Evolutionary conservation across 2,329 filamentous ascomycete genomes (phyloP).

Genomic region (Dactylellina parvicollis): DNA sequence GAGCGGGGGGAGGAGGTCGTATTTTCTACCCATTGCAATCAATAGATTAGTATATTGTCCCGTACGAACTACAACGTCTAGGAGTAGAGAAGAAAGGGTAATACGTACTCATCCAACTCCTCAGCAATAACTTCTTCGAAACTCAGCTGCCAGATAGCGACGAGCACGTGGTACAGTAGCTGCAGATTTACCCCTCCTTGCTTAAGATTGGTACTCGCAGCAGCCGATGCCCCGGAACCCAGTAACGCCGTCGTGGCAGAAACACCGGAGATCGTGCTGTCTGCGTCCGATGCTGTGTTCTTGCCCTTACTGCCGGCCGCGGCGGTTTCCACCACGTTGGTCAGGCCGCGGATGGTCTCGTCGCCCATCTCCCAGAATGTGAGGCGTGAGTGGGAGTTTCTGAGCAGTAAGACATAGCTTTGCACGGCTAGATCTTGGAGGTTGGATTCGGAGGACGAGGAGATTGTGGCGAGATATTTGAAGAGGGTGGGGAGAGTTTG

Average conservation of each 20-base stretch:
- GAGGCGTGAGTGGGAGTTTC: constrained; percentile 76
- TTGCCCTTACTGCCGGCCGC: constrained; percentile 45
- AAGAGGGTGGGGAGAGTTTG: constrained; percentile 84
- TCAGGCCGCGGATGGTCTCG: constrained; percentile 69
- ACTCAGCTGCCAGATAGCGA: constrained; percentile 95
- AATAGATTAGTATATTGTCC: no score
- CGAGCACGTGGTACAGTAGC: constrained; percentile 89
- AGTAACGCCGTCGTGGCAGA: constrained; percentile 4
- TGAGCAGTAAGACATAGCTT: constrained; percentile 84
- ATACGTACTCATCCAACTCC: constrained; percentile 81
- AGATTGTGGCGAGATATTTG: constrained; percentile 83
- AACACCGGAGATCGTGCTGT: not conserved
- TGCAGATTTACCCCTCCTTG: constrained; percentile 90
- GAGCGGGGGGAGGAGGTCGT: constrained; percentile 90
- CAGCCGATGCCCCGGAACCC: constrained; percentile 25
- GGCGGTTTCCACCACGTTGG: constrained; percentile 38
- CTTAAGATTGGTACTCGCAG: constrained; percentile 72
- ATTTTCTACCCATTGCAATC: no score
- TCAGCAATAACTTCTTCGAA: constrained; percentile 82
- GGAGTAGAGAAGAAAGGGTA: constrained; percentile 43
- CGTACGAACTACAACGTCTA: no score
- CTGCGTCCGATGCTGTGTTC: constrained; percentile 40
- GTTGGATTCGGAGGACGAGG: constrained; percentile 85
- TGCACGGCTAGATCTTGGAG: constrained; percentile 96
- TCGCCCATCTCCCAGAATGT: constrained; percentile 91